Percentiles rank a stretch among this genome's conserved stretches.
Evolutionary conservation across 768 basidiomycete genomes (phyloP).

Genomic region (Collybia sordida): DNA sequence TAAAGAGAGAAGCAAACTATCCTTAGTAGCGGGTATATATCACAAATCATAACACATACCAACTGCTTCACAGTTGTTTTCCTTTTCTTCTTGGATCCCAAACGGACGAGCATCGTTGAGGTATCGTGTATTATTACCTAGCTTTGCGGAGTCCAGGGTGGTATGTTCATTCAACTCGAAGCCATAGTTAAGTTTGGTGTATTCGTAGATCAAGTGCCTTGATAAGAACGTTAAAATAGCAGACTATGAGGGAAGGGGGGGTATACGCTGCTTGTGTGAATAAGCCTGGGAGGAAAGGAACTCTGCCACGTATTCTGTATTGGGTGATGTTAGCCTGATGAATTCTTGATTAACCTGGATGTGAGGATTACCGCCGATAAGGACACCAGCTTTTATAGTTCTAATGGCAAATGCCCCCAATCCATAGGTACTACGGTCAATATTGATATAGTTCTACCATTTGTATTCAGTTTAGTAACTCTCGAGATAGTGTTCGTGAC

Average conservation of each 20-base stretch:
- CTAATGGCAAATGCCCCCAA: conserved; percentile 46
- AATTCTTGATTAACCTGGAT: not conserved
- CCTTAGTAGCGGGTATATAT: not conserved
- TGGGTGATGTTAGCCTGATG: not conserved
- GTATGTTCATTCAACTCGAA: conserved; percentile 2
- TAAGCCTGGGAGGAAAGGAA: not conserved
- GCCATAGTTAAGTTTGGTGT: conserved; percentile 11
- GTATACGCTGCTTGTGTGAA: conserved; percentile 3
- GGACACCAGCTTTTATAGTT: conserved; percentile 7
- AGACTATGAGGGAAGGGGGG: not conserved
- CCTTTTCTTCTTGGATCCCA: not conserved
- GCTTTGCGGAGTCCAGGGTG: conserved; percentile 15
- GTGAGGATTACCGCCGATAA: conserved; percentile 23
- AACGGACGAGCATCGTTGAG: conserved; percentile 15
- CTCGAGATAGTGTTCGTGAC: not conserved
- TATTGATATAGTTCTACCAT: conserved; percentile 8
- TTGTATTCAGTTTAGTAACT: no score
- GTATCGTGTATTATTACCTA: conserved; percentile 24
- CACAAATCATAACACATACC: conserved; percentile 5
- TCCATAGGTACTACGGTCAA: conserved; percentile 36
- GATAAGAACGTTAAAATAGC: not conserved
- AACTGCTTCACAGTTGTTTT: conserved; percentile 16
- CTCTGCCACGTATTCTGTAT: conserved; percentile 44
- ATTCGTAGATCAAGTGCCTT: conserved; percentile 6
- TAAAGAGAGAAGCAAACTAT: not conserved